Base-by-base conservation (phyloP, 306 rosid genomes). In the Carpinus fangiana region DNA sequence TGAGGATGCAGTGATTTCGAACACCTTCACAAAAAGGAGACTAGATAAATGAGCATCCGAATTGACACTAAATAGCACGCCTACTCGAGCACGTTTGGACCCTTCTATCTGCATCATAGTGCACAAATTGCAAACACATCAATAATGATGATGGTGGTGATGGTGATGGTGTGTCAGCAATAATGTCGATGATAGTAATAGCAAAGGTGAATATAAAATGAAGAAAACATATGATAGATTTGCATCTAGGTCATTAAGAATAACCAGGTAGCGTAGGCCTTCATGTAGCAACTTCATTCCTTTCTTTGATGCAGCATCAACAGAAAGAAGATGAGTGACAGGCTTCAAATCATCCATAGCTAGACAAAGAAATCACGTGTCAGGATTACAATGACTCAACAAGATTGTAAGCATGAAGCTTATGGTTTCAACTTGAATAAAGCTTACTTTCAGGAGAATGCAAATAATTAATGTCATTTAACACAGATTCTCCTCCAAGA, bases 281-380 rank as follows among this genome's bases (percentile, higher is more conserved):
- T 91, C 96, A 72, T 53, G 90, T 76, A 95, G 93, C 82, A 95
- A 87, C 81, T 86, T 84, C 64, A 90, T 76, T 87, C 99, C 98
- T 70, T 88, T 89, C 80, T 76, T 83, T 65, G 93, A 88, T 77
- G 93, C 60, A 73, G 87, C 80, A 79, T 95, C 90, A 79, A 95
- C 85, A 70, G 86, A 92, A 82, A 95, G 86, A 83, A 93, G 93
- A 83, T 95, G 99, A 51, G 99, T 95, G 80, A 95, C 94, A 0
- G 98, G 88, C 87, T 95, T 95, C 96, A 95, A 79, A 73, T 93
- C 98, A 81, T 95, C 93, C 75, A 78, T 70, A 67, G 99, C 99
- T 95, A 87, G 73, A 59, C 74, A 78, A 87, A 81, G 76, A 82
- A 74, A 43, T 74, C 75, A 79, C 54, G 67, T 21, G 79, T 77